Evolutionary conservation across 176 grass and related monocot species (phyloP), one percentile per base, ranked within the genome.

Genomic region (Calamus simplicifolius): DNA sequence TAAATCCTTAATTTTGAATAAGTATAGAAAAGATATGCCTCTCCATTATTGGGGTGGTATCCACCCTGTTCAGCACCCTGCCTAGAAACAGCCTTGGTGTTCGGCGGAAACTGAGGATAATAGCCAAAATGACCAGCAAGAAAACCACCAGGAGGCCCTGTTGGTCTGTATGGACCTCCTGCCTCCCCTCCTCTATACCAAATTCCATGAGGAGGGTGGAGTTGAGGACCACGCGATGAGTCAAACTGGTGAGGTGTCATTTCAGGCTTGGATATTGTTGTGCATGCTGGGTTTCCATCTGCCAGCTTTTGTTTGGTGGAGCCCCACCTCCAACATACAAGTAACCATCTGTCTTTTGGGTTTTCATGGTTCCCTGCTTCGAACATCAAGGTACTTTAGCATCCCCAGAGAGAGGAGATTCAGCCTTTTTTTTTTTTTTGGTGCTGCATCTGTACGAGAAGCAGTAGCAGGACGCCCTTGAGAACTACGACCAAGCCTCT

Each of bases 111-210:
- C 48, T 70, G 87, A 73, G 81, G 78, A 85, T 85, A 85, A 52
- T 78, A 85, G 64, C 51, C 53, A 66, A 85, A 97, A 57, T 62
- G 76, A 77, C 91, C 93, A 0, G 62, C 87, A 75, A 77, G 72
- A 62, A 80, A 85, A 80, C 56, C 64, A 51, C 79, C 80, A 68
- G 69, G 77, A 4, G 70, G 73, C 2, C 55, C 82, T 51, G 69
- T 52, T 51, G 80, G 73, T 71, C 81, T 81, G 63, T 75, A 88
- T 58, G 84, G 73, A 29, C 80, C 75, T 54, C 83, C 71, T 75
- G 78, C n/a, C n/a, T n/a, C 57, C 21, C 71, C 63, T 69, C 77
- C 77, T 88, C 86, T 74, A 57, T 80, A 82, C 84, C 84, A 91
- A 78, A 88, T 74, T 57, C 78, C 80, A 57, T 96, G 87, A 52